Evolutionary conservation across 192 early-diverging fungal species (phyloP).

Genomic region (Coemansia sp.): DNA sequence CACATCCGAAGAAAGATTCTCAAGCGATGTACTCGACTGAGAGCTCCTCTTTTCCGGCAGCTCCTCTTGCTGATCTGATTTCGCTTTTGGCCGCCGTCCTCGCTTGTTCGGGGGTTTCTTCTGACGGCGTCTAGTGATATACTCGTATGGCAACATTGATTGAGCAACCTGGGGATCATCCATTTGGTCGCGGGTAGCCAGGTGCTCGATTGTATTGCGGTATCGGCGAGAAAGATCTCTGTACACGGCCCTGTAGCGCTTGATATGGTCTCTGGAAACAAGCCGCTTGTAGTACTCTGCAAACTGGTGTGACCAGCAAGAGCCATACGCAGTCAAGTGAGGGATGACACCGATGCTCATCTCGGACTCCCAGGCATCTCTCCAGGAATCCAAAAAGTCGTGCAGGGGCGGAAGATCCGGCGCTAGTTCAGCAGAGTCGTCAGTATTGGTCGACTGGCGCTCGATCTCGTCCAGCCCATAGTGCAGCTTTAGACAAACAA

Average conservation of each 20-base stretch:
- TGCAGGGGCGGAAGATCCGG: slow-evolving; percentile 26
- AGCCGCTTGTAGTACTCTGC: slow-evolving; percentile 26
- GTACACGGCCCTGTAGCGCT: slow-evolving; percentile 5
- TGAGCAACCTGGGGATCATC: slow-evolving; percentile 8
- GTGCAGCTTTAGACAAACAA: slow-evolving; percentile 45
- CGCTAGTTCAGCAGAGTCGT: neutral
- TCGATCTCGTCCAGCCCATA: slow-evolving; percentile 53
- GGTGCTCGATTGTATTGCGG: slow-evolving; percentile 11
- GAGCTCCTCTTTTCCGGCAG: neutral
- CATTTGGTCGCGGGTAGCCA: slow-evolving; percentile 6
- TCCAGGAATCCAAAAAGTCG: slow-evolving; percentile 38
- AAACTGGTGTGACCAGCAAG: slow-evolving; percentile 30
- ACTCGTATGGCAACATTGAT: slow-evolving; percentile 22
- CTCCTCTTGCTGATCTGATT: neutral
- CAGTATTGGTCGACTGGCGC: slow-evolving; percentile 8
- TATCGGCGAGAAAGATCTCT: slow-evolving; percentile 20
- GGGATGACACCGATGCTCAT: slow-evolving; percentile 27
- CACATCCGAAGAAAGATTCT: neutral
- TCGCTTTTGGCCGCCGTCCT: neutral
- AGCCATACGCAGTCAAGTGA: slow-evolving; percentile 23
- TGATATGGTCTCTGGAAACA: slow-evolving; percentile 9
- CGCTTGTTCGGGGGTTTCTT: neutral
- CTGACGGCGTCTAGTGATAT: neutral
- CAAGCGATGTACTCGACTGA: neutral
- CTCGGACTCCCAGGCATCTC: slow-evolving; percentile 34